phyloP scores from a whole-genome alignment of 805 yeast species.

The Trichomonascus vanleenenianus region DNA sequence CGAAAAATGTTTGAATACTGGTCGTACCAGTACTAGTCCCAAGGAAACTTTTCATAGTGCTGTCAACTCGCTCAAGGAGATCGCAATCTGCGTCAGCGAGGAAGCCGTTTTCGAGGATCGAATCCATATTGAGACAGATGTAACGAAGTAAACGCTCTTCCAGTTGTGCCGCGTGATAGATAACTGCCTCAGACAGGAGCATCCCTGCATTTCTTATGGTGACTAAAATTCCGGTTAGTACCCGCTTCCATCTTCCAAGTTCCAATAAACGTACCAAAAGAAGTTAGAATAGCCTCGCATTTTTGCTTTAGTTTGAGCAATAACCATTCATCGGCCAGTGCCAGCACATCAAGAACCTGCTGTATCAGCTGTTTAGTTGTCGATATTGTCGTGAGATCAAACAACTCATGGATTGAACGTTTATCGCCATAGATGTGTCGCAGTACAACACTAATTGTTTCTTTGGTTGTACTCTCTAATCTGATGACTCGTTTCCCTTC shows the following conservation, averaged over 20 bases:
- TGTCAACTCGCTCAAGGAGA: slow-evolving; percentile 9
- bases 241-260: neutral
- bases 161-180: slow-evolving; percentile 45
- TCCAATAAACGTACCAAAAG: slow-evolving; percentile 46
- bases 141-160: slow-evolving; percentile 59
- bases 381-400: slow-evolving; percentile 18
- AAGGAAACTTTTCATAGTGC: slow-evolving; percentile 4
- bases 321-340: slow-evolving; percentile 55
- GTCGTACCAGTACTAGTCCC: neutral
- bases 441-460: slow-evolving; percentile 43
- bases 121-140: slow-evolving; percentile 55
- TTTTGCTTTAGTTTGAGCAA: slow-evolving; percentile 50
- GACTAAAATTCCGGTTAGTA: slow-evolving; percentile 8
- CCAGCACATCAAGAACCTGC: slow-evolving; percentile 49
- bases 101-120: slow-evolving; percentile 42
- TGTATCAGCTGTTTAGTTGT: slow-evolving; percentile 40
- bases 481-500: slow-evolving; percentile 20
- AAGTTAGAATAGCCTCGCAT: slow-evolving; percentile 43
- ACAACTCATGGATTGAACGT: slow-evolving; percentile 19
- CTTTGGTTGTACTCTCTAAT: slow-evolving; percentile 36
- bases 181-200: slow-evolving; percentile 47
- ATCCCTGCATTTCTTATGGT: slow-evolving; percentile 50
- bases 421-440: slow-evolving; percentile 51
- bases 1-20: neutral
- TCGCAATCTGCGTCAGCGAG: slow-evolving; percentile 3